Evolutionary conservation across 768 basidiomycete species (phyloP), one percentile per base, ranked within the genome.

Genomic region (Boletellus ananiceps): DNA sequence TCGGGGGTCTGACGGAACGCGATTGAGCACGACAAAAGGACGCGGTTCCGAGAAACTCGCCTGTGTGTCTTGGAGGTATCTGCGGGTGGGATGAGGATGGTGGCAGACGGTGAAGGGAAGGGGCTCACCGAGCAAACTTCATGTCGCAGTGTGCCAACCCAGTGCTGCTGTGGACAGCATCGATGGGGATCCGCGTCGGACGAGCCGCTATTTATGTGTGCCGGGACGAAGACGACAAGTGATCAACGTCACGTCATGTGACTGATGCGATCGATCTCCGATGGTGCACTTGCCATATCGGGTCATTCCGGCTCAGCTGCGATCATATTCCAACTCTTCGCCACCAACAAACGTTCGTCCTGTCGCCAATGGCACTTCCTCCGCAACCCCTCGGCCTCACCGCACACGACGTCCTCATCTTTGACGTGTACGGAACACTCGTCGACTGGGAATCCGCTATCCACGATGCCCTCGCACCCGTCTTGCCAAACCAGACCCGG

Each of bases 351-450:
- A 29, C 29, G 29, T 29, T 29, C 29, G 7, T 29, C 29, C 8
- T 2, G 29, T 9, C 29, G 29, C 56, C 57, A 63, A 62, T 63
- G 38, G 50, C 60, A 46, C n/a, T 50, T 54, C 43, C 7, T 23
- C 37, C 55, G 40, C 32, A 46, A 25, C 25, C 37, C 13, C 44
- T 23, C 12, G 13, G 25, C 40, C n/a, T 50, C 32, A 60, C 55
- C 13, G 34, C 52, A 2, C 54, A 66, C 44, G 53, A 47, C 15
- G 76, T 75, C 19, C 74, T 89, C 37, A 70, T 87, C 41, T 86
- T 87, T 60, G 88, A 91, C 55, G 83, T 86, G 51, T 89, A 88
- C 54, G 87, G 83, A 4, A 90, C 88, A 1, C 78, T 89, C 43
- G 68, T 80, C 38, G 83, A 90, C 63, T 89, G 87, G 87, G 86